Conservation (phyloP, 2,329 filamentous ascomycete species). For the Fusarium tupiense region DNA sequence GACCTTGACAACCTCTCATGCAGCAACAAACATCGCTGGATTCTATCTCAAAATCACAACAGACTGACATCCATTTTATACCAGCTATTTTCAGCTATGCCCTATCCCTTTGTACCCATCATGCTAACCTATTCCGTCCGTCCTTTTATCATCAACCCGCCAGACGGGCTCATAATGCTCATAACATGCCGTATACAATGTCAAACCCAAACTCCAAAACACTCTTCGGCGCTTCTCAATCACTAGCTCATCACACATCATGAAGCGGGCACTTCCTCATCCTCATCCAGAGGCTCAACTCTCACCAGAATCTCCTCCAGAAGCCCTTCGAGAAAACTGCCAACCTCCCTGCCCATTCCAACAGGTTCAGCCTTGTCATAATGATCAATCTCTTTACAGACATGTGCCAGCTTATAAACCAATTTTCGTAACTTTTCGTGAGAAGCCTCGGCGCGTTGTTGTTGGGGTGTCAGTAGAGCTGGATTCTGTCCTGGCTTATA, state of each 20-base stretch:
- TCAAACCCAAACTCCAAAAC: conserved; percentile 30
- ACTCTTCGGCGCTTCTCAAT: conserved; percentile 2
- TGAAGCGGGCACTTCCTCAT: conserved; percentile 53
- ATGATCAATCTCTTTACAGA: conserved; percentile 90
- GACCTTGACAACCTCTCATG: not conserved
- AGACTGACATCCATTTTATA: conserved; percentile 6
- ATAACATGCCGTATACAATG: conserved; percentile 32
- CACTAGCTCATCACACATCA: not conserved
- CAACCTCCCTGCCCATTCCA: conserved; percentile 91
- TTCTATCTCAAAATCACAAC: conserved; percentile 4
- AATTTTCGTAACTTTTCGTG: conserved; percentile 86
- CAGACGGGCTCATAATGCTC: conserved; percentile 15
- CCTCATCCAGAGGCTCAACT: conserved; percentile 86
- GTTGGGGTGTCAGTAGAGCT: conserved; percentile 64
- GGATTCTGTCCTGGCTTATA: conserved; percentile 53
- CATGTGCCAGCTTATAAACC: conserved; percentile 81
- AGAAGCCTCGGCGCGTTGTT: conserved; percentile 74
- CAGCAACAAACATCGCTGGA: not conserved
- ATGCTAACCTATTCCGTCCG: conserved; percentile 4
- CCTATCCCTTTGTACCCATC: conserved; percentile 9
- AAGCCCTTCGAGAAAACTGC: conserved; percentile 88
- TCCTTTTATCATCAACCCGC: conserved; percentile 18
- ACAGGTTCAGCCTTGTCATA: conserved; percentile 88
- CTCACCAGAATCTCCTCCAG: conserved; percentile 93
- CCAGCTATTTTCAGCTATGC: conserved; percentile 2